phyloP scores from a whole-genome alignment of 768 basidiomycete genomes.

The Boletus huronensis region DNA sequence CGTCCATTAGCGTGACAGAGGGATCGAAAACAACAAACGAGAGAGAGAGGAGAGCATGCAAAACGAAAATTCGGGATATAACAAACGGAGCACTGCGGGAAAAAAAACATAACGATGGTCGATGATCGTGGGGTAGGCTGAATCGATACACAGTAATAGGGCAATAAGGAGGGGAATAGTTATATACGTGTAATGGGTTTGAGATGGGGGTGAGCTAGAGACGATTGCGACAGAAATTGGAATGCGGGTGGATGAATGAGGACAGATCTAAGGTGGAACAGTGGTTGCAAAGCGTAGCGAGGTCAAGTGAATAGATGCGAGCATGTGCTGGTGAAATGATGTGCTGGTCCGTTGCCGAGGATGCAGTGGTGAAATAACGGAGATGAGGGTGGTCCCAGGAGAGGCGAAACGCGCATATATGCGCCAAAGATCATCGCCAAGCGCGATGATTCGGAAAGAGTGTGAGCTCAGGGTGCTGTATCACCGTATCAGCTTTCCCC shows the following conservation, averaged over 20 bases:
- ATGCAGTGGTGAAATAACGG: conserved; percentile 1
- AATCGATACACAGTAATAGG: conserved; percentile 25
- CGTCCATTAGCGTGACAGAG: conserved; percentile 1
- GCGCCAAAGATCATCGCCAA: conserved; percentile 3
- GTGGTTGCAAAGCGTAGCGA: conserved; percentile 8
- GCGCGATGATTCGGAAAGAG: neutral
- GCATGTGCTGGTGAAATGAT: conserved; percentile 26
- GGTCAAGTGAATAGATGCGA: conserved; percentile 23
- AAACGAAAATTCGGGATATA: conserved; percentile 16
- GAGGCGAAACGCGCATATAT: conserved; percentile 1
- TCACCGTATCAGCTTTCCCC: conserved; percentile 51
- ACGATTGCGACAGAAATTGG: conserved; percentile 14
- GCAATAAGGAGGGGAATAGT: conserved; percentile 28
- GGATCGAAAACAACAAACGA: conserved; percentile 17
- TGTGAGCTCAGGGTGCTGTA: neutral
- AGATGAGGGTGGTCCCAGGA: neutral
- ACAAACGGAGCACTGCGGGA: conserved; percentile 19
- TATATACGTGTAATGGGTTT: conserved; percentile 19
- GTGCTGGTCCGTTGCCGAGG: conserved; percentile 10
- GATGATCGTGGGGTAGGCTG: conserved; percentile 13
- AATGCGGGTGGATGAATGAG: conserved; percentile 19
- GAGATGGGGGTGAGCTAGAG: neutral
- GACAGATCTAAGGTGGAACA: conserved; percentile 23
- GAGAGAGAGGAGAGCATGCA: conserved; percentile 11
- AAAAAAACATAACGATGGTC: conserved; percentile 1